Conservation (phyloP, 257 asterid species). For the Solanum raphanifolium region DNA sequence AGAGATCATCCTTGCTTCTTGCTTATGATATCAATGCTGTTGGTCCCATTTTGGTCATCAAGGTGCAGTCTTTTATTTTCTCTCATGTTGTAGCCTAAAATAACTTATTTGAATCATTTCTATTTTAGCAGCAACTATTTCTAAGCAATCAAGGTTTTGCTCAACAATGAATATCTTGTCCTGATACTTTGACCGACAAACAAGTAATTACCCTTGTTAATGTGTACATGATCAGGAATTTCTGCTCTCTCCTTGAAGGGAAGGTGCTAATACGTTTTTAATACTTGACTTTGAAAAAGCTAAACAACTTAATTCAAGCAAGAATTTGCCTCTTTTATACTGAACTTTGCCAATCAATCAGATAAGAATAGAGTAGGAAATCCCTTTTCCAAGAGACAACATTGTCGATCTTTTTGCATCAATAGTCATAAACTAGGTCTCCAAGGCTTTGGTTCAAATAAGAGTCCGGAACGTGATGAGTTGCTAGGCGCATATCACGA, state of each 20-base stretch:
- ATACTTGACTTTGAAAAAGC: neutral
- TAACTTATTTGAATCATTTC: neutral
- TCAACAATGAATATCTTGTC: neutral
- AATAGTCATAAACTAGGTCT: neutral
- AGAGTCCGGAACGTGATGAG: neutral
- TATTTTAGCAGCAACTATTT: neutral
- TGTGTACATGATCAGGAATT: neutral
- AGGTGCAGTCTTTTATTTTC: conserved; percentile 18
- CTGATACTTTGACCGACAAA: neutral
- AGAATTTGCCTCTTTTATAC: neutral
- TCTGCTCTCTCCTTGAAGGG: neutral
- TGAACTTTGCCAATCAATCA: neutral
- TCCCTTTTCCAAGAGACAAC: neutral
- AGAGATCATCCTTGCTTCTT: conserved; percentile 67
- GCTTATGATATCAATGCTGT: conserved; percentile 83
- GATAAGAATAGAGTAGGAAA: neutral
- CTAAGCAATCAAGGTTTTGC: neutral
- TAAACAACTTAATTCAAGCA: neutral
- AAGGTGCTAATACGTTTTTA: neutral
- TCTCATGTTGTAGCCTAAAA: neutral
- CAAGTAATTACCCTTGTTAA: neutral
- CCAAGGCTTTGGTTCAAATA: neutral
- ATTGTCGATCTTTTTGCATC: neutral
- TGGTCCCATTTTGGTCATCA: conserved; percentile 77
- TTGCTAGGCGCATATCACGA: neutral